A percentile compares a stretch with the other conserved stretches of the same genome.
phyloP scores from a whole-genome alignment of 768 basidiomycete genomes.

The Tricholoma sp. region DNA sequence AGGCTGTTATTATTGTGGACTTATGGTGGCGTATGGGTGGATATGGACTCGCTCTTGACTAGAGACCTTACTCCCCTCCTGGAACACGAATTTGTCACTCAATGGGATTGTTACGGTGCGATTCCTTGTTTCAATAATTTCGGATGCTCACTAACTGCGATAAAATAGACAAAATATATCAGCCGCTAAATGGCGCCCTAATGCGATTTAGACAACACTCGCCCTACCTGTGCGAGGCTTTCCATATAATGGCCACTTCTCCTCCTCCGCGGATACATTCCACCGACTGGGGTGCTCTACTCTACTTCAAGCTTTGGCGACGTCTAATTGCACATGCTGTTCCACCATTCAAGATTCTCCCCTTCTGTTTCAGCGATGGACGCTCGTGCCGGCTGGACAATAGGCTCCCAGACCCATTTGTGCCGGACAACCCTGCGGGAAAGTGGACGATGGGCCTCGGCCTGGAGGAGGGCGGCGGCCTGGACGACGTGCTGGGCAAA shows the following conservation, averaged over 20 bases:
- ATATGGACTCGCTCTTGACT: constrained; percentile 94
- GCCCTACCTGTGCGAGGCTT: constrained; percentile 95
- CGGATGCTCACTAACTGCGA: background rate
- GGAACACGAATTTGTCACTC: constrained; percentile 95
- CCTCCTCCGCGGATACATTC: constrained; percentile 68
- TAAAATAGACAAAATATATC: constrained; percentile 36
- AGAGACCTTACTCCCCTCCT: constrained; percentile 80
- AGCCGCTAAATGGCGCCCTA: constrained; percentile 85
- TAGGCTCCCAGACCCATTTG: constrained; percentile 89
- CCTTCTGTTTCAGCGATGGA: constrained; percentile 93
- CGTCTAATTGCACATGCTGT: constrained; percentile 67
- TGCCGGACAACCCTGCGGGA: constrained; percentile 44
- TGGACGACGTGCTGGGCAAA: constrained; percentile 58
- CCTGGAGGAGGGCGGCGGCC: constrained; percentile 53
- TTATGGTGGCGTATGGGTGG: constrained; percentile 92
- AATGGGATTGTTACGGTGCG: constrained; percentile 98
- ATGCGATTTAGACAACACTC: constrained; percentile 91
- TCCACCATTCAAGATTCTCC: constrained; percentile 86
- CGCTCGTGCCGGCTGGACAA: constrained; percentile 91
- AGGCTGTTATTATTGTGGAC: constrained; percentile 84
- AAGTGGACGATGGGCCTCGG: constrained; percentile 67
- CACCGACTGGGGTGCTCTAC: constrained; percentile 90
- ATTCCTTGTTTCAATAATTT: background rate
- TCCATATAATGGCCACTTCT: constrained; percentile 81
- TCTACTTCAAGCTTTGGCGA: constrained; percentile 90